These are phyloP conservation scores for Penicillium turbatum DNA, from an alignment of 495 filamentous ascomycete species.

Conservation along the genomic window DNA sequence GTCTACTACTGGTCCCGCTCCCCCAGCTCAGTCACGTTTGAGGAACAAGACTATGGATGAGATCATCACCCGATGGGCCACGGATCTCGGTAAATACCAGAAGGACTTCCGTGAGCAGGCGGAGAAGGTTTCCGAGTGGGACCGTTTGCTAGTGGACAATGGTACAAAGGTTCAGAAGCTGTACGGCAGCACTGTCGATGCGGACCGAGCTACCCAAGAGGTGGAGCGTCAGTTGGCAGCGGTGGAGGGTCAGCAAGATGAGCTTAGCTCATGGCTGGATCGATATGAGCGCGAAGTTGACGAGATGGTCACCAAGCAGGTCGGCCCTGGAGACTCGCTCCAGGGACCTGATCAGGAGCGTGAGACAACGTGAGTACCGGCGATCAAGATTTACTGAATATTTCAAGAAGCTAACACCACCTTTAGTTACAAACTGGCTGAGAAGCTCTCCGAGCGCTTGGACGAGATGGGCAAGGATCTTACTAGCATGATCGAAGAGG, in stretches of 20 bases:
- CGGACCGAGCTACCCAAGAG: conserved; percentile 82
- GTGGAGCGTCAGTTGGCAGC: conserved; percentile 83
- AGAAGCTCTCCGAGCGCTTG: conserved; percentile 80
- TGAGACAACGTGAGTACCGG: conserved; percentile 66
- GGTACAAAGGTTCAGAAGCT: conserved; percentile 87
- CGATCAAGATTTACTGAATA: neutral
- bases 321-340: conserved; percentile 61
- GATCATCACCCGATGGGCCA: conserved; percentile 97
- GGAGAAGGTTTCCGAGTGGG: conserved; percentile 81
- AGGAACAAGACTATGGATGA: conserved; percentile 99
- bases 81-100: conserved; percentile 90
- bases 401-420: conserved; percentile 14
- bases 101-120: conserved; percentile 92
- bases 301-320: conserved; percentile 71
- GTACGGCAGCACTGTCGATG: conserved; percentile 80
- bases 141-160: conserved; percentile 85
- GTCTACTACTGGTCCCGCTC: conserved; percentile 74
- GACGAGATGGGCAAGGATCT: conserved; percentile 91
- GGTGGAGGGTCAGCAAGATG: conserved; percentile 89
- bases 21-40: conserved; percentile 75
- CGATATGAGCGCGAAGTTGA: conserved; percentile 88
- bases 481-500: conserved; percentile 93
- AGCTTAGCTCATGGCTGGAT: conserved; percentile 77
- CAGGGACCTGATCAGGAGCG: conserved; percentile 90
- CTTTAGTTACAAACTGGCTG: conserved; percentile 75